Evolutionary conservation across 192 early-diverging fungal species (phyloP).

Genomic region (Allomyces javanicus): DNA sequence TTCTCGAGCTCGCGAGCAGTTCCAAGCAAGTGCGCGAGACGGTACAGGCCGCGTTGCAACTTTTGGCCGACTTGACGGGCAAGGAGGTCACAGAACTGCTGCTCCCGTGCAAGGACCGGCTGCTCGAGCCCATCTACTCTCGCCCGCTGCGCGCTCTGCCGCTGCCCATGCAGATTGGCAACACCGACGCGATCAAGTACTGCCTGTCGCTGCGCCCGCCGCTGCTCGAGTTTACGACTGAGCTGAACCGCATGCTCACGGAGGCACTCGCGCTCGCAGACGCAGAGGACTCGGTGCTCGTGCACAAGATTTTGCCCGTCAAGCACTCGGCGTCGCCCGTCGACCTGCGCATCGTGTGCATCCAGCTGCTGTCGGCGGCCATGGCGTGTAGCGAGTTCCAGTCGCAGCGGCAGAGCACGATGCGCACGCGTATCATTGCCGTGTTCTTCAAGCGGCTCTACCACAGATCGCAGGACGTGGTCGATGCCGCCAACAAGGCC

Average conservation of each 20-base stretch:
- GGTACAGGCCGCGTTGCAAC: conserved; percentile 57
- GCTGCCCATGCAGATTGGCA: conserved; percentile 91
- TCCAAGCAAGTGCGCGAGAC: conserved; percentile 73
- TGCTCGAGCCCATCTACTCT: conserved; percentile 82
- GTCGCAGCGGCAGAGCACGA: conserved; percentile 46
- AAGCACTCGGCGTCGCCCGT: conserved; percentile 55
- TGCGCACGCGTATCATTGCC: conserved; percentile 72
- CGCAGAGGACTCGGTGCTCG: conserved; percentile 90
- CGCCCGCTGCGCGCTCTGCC: conserved; percentile 91
- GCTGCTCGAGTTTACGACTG: conserved; percentile 75
- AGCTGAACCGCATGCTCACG: conserved; percentile 65
- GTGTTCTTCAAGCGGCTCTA: conserved; percentile 99
- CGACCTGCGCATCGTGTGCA: conserved; percentile 85
- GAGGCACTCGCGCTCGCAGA: conserved; percentile 88
- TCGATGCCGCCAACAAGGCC: conserved; percentile 82
- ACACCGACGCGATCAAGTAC: conserved; percentile 96
- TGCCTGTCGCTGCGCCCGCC: conserved; percentile 74
- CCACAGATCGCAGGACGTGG: conserved; percentile 80
- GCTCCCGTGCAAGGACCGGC: conserved; percentile 55
- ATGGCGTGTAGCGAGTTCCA: conserved; percentile 77
- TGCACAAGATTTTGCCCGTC: conserved; percentile 57
- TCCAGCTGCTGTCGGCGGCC: conserved; percentile 82
- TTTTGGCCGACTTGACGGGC: conserved; percentile 58
- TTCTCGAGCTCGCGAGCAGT: conserved; percentile 79
- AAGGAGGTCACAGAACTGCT: conserved; percentile 69